phyloP scores from a whole-genome alignment of 2,329 filamentous ascomycete species.

The Fusarium sp. region DNA sequence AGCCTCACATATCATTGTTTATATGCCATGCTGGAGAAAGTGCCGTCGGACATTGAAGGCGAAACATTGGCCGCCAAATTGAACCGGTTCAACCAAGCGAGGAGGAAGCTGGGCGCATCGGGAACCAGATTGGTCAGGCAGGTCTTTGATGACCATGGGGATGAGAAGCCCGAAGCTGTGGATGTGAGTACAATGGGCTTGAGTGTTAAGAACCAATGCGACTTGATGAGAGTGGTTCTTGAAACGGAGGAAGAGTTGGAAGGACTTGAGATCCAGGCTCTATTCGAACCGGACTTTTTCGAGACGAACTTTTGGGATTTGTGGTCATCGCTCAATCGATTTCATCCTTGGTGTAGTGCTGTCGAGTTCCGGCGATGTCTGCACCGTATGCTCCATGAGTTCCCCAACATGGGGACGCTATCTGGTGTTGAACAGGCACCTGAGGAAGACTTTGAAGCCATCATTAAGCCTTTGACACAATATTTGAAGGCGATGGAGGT shows the following conservation, averaged over 20 bases:
- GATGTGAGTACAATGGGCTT: constrained; percentile 47
- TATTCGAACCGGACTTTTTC: constrained; percentile 47
- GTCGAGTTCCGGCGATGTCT: constrained; percentile 48
- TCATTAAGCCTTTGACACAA: constrained; percentile 46
- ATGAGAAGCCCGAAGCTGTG: constrained; percentile 43
- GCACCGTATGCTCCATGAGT: constrained; percentile 47
- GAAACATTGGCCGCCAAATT: constrained; percentile 45
- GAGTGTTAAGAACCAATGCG: constrained; percentile 50
- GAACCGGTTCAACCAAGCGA: constrained; percentile 42
- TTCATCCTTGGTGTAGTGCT: constrained; percentile 49
- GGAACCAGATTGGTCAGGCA: constrained; percentile 46
- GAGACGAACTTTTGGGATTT: constrained; percentile 49
- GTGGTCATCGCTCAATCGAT: constrained; percentile 48
- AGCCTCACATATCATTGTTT: constrained; percentile 47
- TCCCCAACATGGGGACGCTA: constrained; percentile 47
- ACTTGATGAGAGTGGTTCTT: constrained; percentile 48
- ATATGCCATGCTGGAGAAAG: constrained; percentile 46
- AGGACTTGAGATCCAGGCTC: constrained; percentile 46
- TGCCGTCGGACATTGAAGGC: constrained; percentile 39
- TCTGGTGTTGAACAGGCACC: constrained; percentile 47
- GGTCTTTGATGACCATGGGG: constrained; percentile 28
- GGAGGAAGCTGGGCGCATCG: constrained; percentile 44
- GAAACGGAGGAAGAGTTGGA: constrained; percentile 47
- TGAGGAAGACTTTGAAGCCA: constrained; percentile 47
- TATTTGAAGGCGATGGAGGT: constrained; percentile 49